Base-by-base conservation (phyloP, 2,329 filamentous ascomycete genomes). In the Aureobasidium leucospermi region DNA sequence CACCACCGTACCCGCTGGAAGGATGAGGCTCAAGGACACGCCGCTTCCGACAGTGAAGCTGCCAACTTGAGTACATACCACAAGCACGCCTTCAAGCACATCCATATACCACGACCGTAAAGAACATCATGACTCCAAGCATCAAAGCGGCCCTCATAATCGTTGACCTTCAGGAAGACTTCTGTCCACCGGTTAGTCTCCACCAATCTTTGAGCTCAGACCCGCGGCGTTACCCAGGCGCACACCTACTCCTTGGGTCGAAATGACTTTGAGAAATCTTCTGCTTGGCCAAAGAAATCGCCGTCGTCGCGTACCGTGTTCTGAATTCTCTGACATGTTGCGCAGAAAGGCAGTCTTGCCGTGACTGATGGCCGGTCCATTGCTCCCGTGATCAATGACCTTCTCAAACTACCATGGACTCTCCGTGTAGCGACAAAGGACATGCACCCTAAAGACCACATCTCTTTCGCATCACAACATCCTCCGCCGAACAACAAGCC, bases 91-190 rank as follows among this genome's bases (percentile, higher is more conserved):
- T 6, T 11, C 23, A 11, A 2, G 1, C 13, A 6, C 3, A 1
- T 16, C 11, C 16, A 51, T 2, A 2, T 11, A 23, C 9, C 15
- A 41, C 34, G 36, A 16, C 23, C 2, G 34, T 13, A 36, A 42
- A 4, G 32, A 51, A 4, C 31, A 49, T 6, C 9, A 58, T 58
- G 55, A 3, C 45, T 5, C 19, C 42, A 8, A 34, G 41, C 11
- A 59, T 62, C 36, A 59, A 49, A 43, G 46, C 62, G 13, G 62
- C 60, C 15, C 58, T 63, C 28, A 42, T 63, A 29, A 41, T 63
- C 4, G 87, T 96, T 57, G 92, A 96, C 73, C 81, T 96, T 69
- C 94, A 97, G 74, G 88, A 96, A 73, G 93, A 97, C 76, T 97
- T 96, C 73, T 96, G 90, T 73, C 89, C 89, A 61, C 91, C 92